Evolutionary conservation across 345 rosid genomes (phyloP), one percentile per base, ranked within the genome.

Genomic region (Linum trigynum): DNA sequence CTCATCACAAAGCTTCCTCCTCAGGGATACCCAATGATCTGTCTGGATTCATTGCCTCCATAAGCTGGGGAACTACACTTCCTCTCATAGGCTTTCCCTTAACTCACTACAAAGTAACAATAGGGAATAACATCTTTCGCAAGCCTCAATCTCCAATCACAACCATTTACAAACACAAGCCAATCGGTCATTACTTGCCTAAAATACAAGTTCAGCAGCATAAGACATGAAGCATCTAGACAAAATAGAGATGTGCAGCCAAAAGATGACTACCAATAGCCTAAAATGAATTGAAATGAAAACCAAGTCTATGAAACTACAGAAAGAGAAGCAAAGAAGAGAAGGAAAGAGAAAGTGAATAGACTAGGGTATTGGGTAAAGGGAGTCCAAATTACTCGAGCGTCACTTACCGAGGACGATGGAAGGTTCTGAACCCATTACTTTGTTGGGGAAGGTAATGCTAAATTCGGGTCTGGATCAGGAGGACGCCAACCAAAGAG

Each of bases 391-490:
- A 48, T 12, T 9, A 23, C 32, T 23, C 32, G 32, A 23, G 32
- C 32, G 53, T 9, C 53, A 55, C 82, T 65, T 67, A 82, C 86
- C 86, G n/a, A 80, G 80, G 58, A 82, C 86, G 7, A 69, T 65
- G 37, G 84, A 74, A 74, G 77, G 79, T 76, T 82, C 86, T 4
- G 84, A 70, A 56, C 86, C 79, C 86, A 82, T 82, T 69, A 67
- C 57, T 32, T 61, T 42, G 14, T 42, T 48, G 53, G 53, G 32
- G 32, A 23, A 23, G 32, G 32, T 55, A 65, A 63, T 38, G 64
- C 7, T 15, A 40, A 71, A 59, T 9, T 55, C 11, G 59, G 32
- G 65, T 66, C 16, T 53, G 53, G 53, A 48, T 48, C 53, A 48
- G 14, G 14, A 48, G 53, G 14, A 48, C 53, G 53, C 11, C 9